phyloP scores from a whole-genome alignment of 306 rosid genomes.

The Fagus crenata region DNA sequence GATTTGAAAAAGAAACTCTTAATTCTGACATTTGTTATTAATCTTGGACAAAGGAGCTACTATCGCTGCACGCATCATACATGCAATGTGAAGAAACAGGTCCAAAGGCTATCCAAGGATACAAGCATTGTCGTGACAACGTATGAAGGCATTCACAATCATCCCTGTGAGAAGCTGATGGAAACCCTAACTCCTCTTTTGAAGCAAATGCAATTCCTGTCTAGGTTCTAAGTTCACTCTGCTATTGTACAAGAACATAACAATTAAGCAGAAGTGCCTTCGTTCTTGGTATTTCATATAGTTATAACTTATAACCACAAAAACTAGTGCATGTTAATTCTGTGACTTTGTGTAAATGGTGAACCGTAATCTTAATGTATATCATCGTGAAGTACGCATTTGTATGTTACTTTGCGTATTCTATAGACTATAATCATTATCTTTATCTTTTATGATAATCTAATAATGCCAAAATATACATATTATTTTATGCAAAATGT shows the following conservation, averaged over 20 bases:
- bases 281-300: background rate
- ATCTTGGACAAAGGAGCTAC: conserved; percentile 60
- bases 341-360: background rate
- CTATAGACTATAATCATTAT: no score
- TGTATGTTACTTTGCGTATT: background rate
- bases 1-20: background rate
- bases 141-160: conserved; percentile 88
- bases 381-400: background rate
- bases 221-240: conserved; percentile 40
- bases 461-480: no score
- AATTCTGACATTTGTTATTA: background rate
- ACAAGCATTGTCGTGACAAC: conserved; percentile 90
- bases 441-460: no score
- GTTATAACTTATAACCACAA: background rate
- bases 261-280: background rate
- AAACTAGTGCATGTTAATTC: background rate
- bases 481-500: no score
- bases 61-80: conserved; percentile 90
- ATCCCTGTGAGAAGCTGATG: conserved; percentile 88
- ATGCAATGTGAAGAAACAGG: conserved; percentile 91
- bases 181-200: conserved; percentile 92
- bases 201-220: conserved; percentile 78
- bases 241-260: background rate
- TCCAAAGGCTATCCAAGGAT: conserved; percentile 85
- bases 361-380: background rate